A percentile compares a stretch with the other conserved stretches of the same genome.
Evolutionary conservation across 495 filamentous ascomycete species (phyloP).

Genomic region (Clohesyomyces aquaticus): DNA sequence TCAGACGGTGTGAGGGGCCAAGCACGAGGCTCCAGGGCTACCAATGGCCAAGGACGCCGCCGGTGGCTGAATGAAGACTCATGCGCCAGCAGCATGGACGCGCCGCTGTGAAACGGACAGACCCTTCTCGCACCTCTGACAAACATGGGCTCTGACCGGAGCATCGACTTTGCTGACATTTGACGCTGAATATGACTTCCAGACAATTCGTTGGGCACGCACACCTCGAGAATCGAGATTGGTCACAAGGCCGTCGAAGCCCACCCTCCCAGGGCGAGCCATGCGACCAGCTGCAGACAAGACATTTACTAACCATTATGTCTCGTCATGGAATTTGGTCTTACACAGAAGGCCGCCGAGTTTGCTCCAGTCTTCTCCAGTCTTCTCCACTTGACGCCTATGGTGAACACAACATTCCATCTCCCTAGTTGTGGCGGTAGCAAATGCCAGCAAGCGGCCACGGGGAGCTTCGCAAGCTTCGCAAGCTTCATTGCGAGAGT

Average conservation of each 20-base stretch:
- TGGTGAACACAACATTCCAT: too few relatives aligned
- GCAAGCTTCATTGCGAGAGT: too few relatives aligned
- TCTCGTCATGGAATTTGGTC: too few relatives aligned
- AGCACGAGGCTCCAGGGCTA: slow-evolving; percentile 3
- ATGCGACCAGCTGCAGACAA: slow-evolving; percentile 6
- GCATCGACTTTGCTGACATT: not conserved
- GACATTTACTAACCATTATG: too few relatives aligned
- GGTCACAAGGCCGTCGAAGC: slow-evolving; percentile 9
- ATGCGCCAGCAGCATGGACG: slow-evolving; percentile 1
- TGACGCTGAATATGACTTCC: not conserved
- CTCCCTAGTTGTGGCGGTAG: too few relatives aligned
- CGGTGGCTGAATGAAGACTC: slow-evolving; percentile 1
- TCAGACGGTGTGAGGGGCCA: slow-evolving; percentile 20
- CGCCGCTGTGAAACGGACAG: not conserved
- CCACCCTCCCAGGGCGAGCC: slow-evolving; percentile 1
- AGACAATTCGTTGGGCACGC: not conserved
- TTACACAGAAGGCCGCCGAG: too few relatives aligned
- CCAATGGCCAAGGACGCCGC: not conserved
- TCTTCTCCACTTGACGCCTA: too few relatives aligned
- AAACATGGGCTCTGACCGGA: not conserved
- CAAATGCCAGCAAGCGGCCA: too few relatives aligned
- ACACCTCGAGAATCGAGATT: slow-evolving; percentile 1
- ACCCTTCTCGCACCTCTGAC: not conserved
- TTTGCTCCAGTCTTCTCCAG: too few relatives aligned
- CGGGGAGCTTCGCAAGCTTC: too few relatives aligned